phyloP scores from a whole-genome alignment of 1,284 basidiomycete genomes.

The Tilletia horrida region DNA sequence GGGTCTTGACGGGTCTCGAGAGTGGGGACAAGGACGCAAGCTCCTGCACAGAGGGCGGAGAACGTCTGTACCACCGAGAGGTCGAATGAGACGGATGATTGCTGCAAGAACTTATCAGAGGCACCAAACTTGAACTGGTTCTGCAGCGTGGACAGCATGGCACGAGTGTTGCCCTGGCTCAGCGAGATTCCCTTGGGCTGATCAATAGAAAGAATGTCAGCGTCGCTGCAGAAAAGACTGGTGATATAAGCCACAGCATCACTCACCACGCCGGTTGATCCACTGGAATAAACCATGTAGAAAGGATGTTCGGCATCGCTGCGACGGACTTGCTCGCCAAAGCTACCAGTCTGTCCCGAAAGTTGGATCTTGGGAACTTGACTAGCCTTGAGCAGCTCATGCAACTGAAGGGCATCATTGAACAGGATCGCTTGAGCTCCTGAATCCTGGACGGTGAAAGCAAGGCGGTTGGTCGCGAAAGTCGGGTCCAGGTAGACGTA shows the following conservation, averaged over 20 bases:
- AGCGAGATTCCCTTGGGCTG: conserved; percentile 1
- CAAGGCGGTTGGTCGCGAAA: not conserved
- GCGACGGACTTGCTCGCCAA: not conserved
- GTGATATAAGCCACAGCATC: not conserved
- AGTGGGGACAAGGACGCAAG: not conserved
- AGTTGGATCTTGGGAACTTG: not conserved
- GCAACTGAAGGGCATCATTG: not conserved
- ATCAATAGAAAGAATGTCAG: not conserved
- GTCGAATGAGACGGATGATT: not conserved
- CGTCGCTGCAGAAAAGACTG: too few relatives aligned
- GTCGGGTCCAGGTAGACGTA: not conserved
- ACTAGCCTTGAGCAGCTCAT: conserved; percentile 1
- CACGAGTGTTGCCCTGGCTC: conserved; percentile 4
- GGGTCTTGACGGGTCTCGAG: not conserved
- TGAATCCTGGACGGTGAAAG: not conserved
- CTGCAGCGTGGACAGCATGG: not conserved
- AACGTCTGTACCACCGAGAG: not conserved
- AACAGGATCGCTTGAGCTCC: not conserved
- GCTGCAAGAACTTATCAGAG: not conserved
- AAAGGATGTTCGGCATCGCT: not conserved
- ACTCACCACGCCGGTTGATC: conserved; percentile 1
- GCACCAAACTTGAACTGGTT: not conserved
- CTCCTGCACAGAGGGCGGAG: conserved; percentile 2
- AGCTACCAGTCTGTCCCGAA: not conserved
- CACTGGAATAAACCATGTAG: not conserved